Evolutionary conservation across 176 grass and related monocot genomes (phyloP).

Genomic region (Ananas comosus): DNA sequence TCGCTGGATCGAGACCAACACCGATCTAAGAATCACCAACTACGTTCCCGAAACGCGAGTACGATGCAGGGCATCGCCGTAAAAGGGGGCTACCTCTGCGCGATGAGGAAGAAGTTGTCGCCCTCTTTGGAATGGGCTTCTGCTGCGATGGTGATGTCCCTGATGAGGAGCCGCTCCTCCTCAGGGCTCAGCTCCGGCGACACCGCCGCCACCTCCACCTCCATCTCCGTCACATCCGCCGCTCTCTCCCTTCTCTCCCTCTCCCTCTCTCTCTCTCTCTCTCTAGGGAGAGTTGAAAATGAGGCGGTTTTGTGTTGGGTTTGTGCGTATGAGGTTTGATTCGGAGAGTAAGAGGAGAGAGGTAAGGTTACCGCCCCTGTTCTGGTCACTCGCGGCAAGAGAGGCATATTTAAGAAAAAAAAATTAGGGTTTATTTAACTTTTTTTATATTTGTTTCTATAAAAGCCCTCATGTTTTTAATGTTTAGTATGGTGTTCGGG

Average conservation of each 20-base stretch:
- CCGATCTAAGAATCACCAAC: background rate
- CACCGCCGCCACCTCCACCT: conserved; percentile 12
- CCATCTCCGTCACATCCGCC: conserved; percentile 4
- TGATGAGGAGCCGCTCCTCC: conserved; percentile 70
- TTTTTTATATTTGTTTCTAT: too few relatives aligned
- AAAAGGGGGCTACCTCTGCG: conserved; percentile 44
- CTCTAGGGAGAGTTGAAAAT: too few relatives aligned
- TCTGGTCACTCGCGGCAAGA: too few relatives aligned
- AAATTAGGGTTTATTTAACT: too few relatives aligned
- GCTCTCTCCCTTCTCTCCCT: background rate
- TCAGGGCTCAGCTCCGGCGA: conserved; percentile 46
- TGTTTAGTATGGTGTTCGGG: too few relatives aligned
- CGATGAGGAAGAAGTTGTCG: conserved; percentile 90
- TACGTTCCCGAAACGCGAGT: background rate
- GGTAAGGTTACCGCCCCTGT: too few relatives aligned
- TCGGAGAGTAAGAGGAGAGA: too few relatives aligned
- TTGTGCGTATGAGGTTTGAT: too few relatives aligned
- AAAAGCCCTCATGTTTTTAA: too few relatives aligned
- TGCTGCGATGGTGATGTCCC: conserved; percentile 69
- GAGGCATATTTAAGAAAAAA: too few relatives aligned
- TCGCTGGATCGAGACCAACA: background rate
- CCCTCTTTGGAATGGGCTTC: conserved; percentile 84
- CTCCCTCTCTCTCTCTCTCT: background rate
- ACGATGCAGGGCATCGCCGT: background rate
- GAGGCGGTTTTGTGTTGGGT: too few relatives aligned